Evolutionary conservation across 2,329 filamentous ascomycete species (phyloP).

Genomic region (Neopestalotiopsis sp.): DNA sequence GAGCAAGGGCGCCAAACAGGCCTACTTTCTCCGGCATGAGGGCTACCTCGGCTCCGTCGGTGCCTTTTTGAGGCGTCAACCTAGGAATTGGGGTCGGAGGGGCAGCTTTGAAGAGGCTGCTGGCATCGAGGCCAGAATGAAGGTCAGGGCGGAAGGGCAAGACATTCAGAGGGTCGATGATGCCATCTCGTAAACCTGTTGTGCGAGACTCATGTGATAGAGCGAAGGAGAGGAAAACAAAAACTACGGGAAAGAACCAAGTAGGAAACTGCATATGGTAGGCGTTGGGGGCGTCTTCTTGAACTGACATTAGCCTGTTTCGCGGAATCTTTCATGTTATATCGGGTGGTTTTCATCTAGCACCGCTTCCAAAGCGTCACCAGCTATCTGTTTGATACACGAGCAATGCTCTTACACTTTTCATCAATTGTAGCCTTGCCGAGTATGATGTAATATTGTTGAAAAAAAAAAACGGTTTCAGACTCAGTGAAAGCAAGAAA

Average conservation of each 20-base stretch:
- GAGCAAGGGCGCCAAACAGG: slow-evolving; percentile 92
- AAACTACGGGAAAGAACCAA: background rate
- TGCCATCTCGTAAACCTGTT: slow-evolving; percentile 6
- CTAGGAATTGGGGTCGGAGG: slow-evolving; percentile 86
- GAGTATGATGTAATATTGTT: background rate
- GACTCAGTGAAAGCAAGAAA: background rate
- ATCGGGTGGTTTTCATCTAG: background rate
- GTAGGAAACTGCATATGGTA: slow-evolving; percentile 3
- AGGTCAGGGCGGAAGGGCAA: slow-evolving; percentile 16
- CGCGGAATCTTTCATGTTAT: background rate
- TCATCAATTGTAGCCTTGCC: background rate
- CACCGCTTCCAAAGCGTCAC: background rate
- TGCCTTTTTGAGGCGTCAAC: slow-evolving; percentile 90
- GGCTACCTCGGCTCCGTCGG: slow-evolving; percentile 94
- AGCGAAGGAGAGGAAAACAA: background rate
- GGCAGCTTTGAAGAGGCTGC: slow-evolving; percentile 70
- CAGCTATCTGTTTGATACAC: background rate
- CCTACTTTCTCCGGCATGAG: slow-evolving; percentile 94
- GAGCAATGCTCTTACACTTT: background rate
- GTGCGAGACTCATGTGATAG: background rate
- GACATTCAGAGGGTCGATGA: slow-evolving; percentile 6
- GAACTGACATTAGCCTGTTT: slow-evolving; percentile 1
- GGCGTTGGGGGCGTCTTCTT: background rate
- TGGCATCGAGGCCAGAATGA: slow-evolving; percentile 36
- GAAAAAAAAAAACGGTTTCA: background rate